These are phyloP conservation scores for Colletotrichum sp. DNA, from an alignment of 2,329 filamentous ascomycete genomes.

Conservation along the genomic window DNA sequence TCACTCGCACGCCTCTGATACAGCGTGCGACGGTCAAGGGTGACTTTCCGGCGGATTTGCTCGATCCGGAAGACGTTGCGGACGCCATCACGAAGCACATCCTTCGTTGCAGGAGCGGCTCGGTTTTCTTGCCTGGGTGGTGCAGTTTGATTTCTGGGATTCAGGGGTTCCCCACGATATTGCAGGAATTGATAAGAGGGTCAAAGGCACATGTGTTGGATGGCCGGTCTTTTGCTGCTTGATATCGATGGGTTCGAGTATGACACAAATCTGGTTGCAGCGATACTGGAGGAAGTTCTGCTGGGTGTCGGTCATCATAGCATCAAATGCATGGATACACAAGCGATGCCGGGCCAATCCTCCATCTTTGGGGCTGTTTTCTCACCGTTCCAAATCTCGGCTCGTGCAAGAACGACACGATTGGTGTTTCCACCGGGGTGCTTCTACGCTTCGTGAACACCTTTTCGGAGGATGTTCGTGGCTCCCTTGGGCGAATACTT, in stretches of 20 bases:
- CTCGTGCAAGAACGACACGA: conserved; percentile 52
- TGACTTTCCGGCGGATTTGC: neutral
- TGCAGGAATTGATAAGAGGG: neutral
- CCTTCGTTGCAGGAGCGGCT: neutral
- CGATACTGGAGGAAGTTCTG: neutral
- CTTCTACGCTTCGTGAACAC: conserved; percentile 49
- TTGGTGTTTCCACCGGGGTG: conserved; percentile 54
- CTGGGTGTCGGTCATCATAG: accelerated
- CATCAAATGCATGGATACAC: neutral
- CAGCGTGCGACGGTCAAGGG: neutral
- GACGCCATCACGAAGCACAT: neutral
- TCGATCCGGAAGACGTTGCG: neutral
- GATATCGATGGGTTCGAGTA: accelerated
- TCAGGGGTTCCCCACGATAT: neutral
- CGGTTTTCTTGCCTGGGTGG: neutral
- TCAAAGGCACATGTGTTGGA: neutral
- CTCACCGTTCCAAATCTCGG: conserved; percentile 46
- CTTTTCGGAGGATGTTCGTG: conserved; percentile 59
- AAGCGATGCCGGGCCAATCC: too few species aligned
- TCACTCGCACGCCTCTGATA: neutral
- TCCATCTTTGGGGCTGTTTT: conserved; percentile 24
- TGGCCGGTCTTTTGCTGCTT: neutral
- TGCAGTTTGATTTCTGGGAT: neutral
- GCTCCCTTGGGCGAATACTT: too few species aligned
- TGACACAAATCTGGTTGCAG: neutral